phyloP scores from a whole-genome alignment of 768 basidiomycete genomes.

The Galerina marginata region DNA sequence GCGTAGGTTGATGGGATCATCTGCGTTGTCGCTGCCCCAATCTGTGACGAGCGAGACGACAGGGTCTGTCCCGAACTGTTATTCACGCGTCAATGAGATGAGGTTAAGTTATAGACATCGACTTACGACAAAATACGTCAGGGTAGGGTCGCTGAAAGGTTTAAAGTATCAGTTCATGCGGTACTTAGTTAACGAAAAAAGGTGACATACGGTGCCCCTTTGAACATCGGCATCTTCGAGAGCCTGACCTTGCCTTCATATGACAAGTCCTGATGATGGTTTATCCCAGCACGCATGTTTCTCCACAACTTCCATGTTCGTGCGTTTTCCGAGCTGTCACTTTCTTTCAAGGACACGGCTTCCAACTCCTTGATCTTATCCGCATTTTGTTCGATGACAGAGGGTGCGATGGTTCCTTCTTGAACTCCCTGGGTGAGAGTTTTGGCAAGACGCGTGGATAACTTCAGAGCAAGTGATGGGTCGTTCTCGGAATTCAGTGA shows the following conservation, averaged over 20 bases:
- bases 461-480: constrained; percentile 15
- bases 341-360: neutral
- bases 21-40: constrained; percentile 27
- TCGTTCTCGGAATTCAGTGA: constrained; percentile 20
- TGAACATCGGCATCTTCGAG: constrained; percentile 20
- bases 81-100: neutral
- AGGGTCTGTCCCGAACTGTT: constrained; percentile 30
- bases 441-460: neutral
- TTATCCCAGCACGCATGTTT: constrained; percentile 4
- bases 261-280: constrained; percentile 12
- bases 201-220: constrained; percentile 19
- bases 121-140: neutral
- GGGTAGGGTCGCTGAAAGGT: neutral
- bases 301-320: neutral
- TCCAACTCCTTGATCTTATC: neutral
- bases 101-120: too few species aligned
- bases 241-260: constrained; percentile 23
- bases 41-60: constrained; percentile 31
- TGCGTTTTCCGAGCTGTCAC: neutral
- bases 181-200: neutral
- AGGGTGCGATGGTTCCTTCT: neutral
- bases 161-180: neutral
- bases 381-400: neutral
- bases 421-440: neutral
- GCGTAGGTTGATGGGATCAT: constrained; percentile 25